Base-by-base conservation (phyloP, 768 basidiomycete genomes). In the Kwoniella botswanensis region DNA sequence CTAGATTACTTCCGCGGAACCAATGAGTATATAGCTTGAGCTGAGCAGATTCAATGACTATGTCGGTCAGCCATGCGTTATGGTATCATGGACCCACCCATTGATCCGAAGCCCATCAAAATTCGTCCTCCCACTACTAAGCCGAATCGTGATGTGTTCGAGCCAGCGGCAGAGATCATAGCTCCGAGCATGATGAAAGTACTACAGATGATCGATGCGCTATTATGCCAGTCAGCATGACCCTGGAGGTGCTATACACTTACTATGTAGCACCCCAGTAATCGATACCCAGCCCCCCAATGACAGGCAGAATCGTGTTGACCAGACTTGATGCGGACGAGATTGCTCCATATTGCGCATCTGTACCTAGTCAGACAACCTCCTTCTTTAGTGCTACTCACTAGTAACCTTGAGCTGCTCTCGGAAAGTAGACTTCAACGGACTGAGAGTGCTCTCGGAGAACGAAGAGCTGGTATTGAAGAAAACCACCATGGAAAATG, bases 231-330 rank as follows among this genome's bases (percentile, higher is more conserved):
- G 46, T 50, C 46, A 50, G 46, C 46, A 15, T 59, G 22, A 44
- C 26, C 13, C 24, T 26, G 18, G 10, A 50, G 46, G 18, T 50
- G 46, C 46, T 44, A 15, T n/a, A 5, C 15, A 74, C 73, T 65
- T 54, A 76, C 75, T 76, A 76, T 2, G 76, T 76, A 6, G 75
- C 75, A 15, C 78, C 78, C 78, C 79, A 81, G 56, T 80, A 77
- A 68, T 82, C 80, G 26, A 82, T 83, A 18, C 76, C 58, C 1
- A 83, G 71, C 18, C 82, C 82, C 1, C 79, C 75, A 3, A 83
- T 66, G 59, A 83, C 72, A 13, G 82, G 82, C 15, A 80, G 66
- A 52, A 83, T 73, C 1, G 80, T 75, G 71, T 83, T 83, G 75
- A 80, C 76, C 24, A 82, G 67, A 61, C 71, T 78, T 26, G 74